Percentiles rank a stretch among this genome's conserved stretches.
Conservation (phyloP, 2,329 filamentous ascomycete genomes). For the Ustulina deusta region DNA sequence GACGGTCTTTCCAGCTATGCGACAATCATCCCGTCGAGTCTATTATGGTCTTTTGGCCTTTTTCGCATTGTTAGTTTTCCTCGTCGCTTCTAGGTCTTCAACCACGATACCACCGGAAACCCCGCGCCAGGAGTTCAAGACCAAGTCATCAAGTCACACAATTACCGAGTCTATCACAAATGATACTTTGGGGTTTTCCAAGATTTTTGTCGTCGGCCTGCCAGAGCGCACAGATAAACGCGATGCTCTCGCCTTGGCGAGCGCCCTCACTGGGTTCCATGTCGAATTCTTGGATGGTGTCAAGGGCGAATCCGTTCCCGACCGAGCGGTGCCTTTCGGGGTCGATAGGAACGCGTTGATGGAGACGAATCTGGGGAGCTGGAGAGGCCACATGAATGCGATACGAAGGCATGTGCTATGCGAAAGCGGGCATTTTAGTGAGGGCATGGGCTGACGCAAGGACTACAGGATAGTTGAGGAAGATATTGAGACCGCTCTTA, state of each 20-base stretch:
- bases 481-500: slow-evolving; percentile 52
- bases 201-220: slow-evolving; percentile 58
- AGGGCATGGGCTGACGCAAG: not conserved
- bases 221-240: slow-evolving; percentile 61
- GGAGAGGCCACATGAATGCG: slow-evolving; percentile 56
- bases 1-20: slow-evolving; percentile 9
- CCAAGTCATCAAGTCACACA: no score
- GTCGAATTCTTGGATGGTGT: slow-evolving; percentile 60
- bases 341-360: slow-evolving; percentile 41
- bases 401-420: slow-evolving; percentile 43
- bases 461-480: slow-evolving; percentile 50
- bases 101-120: not conserved
- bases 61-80: not conserved
- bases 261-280: slow-evolving; percentile 56
- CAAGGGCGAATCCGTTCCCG: slow-evolving; percentile 53
- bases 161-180: slow-evolving; percentile 34
- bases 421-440: not conserved
- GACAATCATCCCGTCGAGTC: slow-evolving; percentile 19
- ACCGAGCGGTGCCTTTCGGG: slow-evolving; percentile 52
- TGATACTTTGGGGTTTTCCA: slow-evolving; percentile 48
- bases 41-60: slow-evolving; percentile 13
- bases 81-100: not conserved
- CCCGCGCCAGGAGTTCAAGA: not conserved
- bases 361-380: slow-evolving; percentile 55
- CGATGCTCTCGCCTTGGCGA: slow-evolving; percentile 59